Percentiles rank a stretch among this genome's conserved stretches.
Evolutionary conservation across 495 filamentous ascomycete genomes (phyloP).

Genomic region (Penicillium ucsense): DNA sequence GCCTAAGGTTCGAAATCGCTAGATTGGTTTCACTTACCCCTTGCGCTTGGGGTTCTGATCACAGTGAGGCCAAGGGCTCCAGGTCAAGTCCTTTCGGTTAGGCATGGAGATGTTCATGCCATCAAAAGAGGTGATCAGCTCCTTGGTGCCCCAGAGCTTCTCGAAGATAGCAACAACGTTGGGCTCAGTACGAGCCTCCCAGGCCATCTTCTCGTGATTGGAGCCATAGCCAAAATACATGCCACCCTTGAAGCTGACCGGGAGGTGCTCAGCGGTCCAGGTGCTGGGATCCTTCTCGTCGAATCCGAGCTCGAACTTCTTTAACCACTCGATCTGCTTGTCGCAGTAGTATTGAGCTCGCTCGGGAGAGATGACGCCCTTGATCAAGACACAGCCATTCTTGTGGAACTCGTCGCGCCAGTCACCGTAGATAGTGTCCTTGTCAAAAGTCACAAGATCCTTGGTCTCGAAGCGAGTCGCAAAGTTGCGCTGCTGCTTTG

Average conservation of each 20-base stretch:
- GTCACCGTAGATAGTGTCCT: slow-evolving; percentile 2
- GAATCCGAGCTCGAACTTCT: slow-evolving; percentile 25
- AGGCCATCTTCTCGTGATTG: slow-evolving; percentile 21
- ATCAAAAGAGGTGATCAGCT: slow-evolving; percentile 31
- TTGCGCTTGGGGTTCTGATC: slow-evolving; percentile 30
- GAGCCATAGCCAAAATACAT: slow-evolving; percentile 23
- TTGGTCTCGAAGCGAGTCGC: not conserved
- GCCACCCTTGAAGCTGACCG: slow-evolving; percentile 27
- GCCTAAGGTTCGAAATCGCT: not conserved
- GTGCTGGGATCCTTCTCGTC: slow-evolving; percentile 16
- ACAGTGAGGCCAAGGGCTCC: slow-evolving; percentile 30
- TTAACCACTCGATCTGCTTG: slow-evolving; percentile 29
- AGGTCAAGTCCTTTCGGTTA: slow-evolving; percentile 17
- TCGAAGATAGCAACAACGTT: slow-evolving; percentile 28
- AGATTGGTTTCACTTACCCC: slow-evolving; percentile 5
- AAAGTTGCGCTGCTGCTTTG: not conserved
- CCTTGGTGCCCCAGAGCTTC: slow-evolving; percentile 31
- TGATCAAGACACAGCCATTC: slow-evolving; percentile 23
- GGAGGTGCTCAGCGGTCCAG: slow-evolving; percentile 30
- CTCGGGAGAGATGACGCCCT: slow-evolving; percentile 9
- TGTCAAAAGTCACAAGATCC: not conserved
- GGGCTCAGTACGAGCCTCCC: slow-evolving; percentile 32
- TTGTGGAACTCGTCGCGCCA: slow-evolving; percentile 31
- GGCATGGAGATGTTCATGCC: slow-evolving; percentile 27
- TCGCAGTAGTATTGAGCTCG: slow-evolving; percentile 22